Conservation (phyloP, 805 yeast species). For the Vanderwaltozyma verrucispora region DNA sequence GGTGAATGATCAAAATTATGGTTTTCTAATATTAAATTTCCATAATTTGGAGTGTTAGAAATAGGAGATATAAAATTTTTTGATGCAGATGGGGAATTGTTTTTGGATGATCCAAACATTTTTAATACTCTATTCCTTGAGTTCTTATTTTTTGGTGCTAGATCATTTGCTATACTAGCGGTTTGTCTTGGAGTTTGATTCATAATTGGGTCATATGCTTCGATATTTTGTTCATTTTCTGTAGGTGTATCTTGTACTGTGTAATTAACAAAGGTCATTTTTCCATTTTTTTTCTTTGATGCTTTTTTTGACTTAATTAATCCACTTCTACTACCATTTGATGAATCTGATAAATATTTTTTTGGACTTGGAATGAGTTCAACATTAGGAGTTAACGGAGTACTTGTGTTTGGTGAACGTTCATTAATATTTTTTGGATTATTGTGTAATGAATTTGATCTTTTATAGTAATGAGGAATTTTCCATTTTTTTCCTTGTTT, state of each 20-base stretch:
- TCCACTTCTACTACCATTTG: slow-evolving; percentile 6
- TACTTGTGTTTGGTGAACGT: neutral
- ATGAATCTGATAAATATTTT: slow-evolving; percentile 21
- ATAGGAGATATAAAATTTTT: neutral
- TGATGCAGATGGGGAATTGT: neutral
- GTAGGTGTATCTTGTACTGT: slow-evolving; percentile 21
- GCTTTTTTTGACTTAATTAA: slow-evolving; percentile 12
- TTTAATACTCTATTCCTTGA: slow-evolving; percentile 24
- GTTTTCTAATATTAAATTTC: neutral
- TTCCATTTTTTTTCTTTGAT: slow-evolving; percentile 13
- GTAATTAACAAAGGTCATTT: slow-evolving; percentile 28
- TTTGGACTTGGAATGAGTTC: slow-evolving; percentile 22
- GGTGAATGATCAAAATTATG: neutral
- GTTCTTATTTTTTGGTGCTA: slow-evolving; percentile 17
- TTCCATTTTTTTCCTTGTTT: slow-evolving; percentile 27
- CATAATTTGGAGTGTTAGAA: neutral
- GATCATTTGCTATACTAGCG: neutral
- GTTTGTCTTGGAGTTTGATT: neutral
- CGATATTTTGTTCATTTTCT: neutral
- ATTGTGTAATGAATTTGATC: slow-evolving; percentile 6
- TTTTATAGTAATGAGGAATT: slow-evolving; percentile 27
- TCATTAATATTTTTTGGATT: neutral
- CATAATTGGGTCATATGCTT: neutral
- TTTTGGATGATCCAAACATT: slow-evolving; percentile 17
- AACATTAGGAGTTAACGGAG: slow-evolving; percentile 13